Evolutionary conservation across 2,329 filamentous ascomycete genomes (phyloP).

Genomic region (Xylaria sp.): DNA sequence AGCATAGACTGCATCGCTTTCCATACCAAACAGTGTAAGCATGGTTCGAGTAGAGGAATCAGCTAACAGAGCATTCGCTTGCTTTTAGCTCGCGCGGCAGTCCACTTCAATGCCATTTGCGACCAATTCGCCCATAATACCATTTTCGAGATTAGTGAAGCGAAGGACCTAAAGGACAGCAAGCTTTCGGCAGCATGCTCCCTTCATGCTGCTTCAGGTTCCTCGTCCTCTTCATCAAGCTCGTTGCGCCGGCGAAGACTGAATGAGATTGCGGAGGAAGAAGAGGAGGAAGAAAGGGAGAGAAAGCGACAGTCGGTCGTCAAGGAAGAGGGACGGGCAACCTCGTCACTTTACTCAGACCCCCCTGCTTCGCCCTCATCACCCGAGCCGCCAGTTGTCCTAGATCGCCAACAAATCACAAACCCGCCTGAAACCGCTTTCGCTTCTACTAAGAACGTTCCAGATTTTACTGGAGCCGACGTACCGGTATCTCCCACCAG

Average conservation of each 20-base stretch:
- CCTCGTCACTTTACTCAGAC: conserved; percentile 47
- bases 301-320: conserved; percentile 68
- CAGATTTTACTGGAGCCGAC: conserved; percentile 61
- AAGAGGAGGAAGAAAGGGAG: conserved; percentile 76
- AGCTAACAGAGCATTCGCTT: conserved; percentile 43
- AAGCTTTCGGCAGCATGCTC: conserved; percentile 90
- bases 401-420: conserved; percentile 64
- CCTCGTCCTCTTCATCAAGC: conserved; percentile 85
- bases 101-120: conserved; percentile 74
- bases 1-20: neutral
- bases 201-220: conserved; percentile 86
- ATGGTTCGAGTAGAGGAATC: conserved; percentile 39
- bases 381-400: conserved; percentile 56
- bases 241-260: conserved; percentile 81
- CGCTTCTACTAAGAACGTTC: conserved; percentile 61
- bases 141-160: conserved; percentile 77
- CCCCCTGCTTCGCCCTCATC: conserved; percentile 39
- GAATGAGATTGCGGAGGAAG: conserved; percentile 94
- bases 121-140: conserved; percentile 86
- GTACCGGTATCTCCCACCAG: conserved; percentile 59
- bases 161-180: conserved; percentile 86
- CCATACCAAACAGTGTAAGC: neutral
- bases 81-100: conserved; percentile 78
- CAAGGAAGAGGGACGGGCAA: conserved; percentile 57
- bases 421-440: conserved; percentile 64